Evolutionary conservation across 345 rosid genomes (phyloP).

Genomic region (Rhodamnia rubescens): DNA sequence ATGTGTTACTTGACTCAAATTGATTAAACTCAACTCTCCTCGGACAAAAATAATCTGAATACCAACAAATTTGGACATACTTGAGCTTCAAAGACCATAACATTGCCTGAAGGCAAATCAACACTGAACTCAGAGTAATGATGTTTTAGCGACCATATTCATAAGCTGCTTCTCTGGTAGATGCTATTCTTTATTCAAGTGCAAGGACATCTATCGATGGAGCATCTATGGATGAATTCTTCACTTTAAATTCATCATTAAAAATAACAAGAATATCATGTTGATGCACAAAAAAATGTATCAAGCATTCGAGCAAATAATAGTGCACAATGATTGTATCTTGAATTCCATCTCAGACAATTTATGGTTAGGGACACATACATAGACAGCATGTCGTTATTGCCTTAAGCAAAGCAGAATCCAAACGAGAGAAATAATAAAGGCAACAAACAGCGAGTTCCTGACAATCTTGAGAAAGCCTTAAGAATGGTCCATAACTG

Average conservation of each 20-base stretch:
- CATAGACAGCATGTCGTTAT: conserved; percentile 58
- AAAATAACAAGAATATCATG: neutral
- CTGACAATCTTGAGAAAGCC: conserved; percentile 54
- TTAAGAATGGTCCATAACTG: conserved; percentile 58
- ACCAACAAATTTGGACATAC: neutral
- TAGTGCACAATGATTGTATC: neutral
- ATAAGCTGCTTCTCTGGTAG: neutral
- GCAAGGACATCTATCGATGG: neutral
- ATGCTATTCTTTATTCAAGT: neutral
- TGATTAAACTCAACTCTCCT: neutral
- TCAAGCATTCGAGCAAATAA: neutral
- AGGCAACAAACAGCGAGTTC: conserved; percentile 56
- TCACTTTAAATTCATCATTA: neutral
- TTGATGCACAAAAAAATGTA: neutral
- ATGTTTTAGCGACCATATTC: neutral
- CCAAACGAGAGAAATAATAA: conserved; percentile 50
- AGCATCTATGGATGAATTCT: neutral
- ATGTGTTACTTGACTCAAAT: neutral
- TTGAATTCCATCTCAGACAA: neutral
- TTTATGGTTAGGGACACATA: conserved; percentile 17
- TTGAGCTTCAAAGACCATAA: neutral
- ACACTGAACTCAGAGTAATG: neutral
- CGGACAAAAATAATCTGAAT: neutral
- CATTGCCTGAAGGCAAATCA: neutral
- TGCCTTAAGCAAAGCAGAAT: conserved; percentile 39